Percentiles rank a stretch among this genome's conserved stretches.
Evolutionary conservation across 768 basidiomycete species (phyloP).

Genomic region (Termitomyces sp.): DNA sequence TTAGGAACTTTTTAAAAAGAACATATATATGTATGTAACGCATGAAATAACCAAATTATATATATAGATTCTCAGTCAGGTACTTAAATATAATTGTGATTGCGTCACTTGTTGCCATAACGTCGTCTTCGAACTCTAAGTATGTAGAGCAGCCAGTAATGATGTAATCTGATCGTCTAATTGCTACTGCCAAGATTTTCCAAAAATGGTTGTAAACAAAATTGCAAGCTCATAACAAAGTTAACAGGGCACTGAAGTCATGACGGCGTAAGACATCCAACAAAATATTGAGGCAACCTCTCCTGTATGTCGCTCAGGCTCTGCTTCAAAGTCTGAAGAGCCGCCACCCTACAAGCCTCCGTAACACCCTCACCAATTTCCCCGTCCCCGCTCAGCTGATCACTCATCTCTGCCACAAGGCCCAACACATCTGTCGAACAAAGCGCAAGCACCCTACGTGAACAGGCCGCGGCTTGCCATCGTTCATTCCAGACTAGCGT

Average conservation of each 20-base stretch:
- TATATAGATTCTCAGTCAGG: neutral
- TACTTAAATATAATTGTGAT: no score
- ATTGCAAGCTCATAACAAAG: no score
- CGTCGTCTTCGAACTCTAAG: no score
- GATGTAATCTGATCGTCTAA: no score
- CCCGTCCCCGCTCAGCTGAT: constrained; percentile 26
- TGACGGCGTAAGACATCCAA: constrained; percentile 1
- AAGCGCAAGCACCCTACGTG: constrained; percentile 25
- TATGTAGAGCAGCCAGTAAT: no score
- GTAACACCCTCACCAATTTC: constrained; percentile 23
- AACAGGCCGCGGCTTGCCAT: constrained; percentile 27
- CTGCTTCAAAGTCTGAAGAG: constrained; percentile 20
- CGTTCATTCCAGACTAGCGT: constrained; percentile 24
- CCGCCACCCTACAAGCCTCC: constrained; percentile 25
- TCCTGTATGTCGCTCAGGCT: constrained; percentile 3
- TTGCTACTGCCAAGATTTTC: no score
- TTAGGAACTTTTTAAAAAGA: no score
- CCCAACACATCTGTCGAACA: constrained; percentile 27
- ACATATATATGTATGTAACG: no score
- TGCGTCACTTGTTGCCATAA: no score
- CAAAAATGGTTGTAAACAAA: no score
- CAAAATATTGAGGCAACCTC: constrained; percentile 12
- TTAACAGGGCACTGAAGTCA: no score
- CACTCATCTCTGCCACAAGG: constrained; percentile 25
- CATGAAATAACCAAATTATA: neutral